Evolutionary conservation across 495 filamentous ascomycete species (phyloP).

Genomic region (Glutinoglossum americanum): DNA sequence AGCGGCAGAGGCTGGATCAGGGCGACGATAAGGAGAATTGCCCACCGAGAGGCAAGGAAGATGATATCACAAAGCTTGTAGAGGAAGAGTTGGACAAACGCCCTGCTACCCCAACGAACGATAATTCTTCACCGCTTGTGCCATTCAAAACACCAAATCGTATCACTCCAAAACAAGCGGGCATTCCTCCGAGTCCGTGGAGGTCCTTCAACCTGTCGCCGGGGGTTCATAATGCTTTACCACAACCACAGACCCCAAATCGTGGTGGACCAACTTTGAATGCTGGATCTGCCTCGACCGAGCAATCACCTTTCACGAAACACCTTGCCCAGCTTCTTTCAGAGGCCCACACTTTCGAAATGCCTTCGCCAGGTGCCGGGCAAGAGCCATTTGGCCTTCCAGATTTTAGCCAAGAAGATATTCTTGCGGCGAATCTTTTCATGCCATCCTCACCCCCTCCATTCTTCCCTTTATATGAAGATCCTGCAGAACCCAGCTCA

Average conservation of each 20-base stretch:
- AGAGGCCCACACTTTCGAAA: conserved; percentile 20
- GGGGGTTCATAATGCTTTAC: conserved; percentile 4
- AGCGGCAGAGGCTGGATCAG: conserved; percentile 13
- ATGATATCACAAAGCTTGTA: conserved; percentile 9
- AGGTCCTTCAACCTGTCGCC: conserved; percentile 2
- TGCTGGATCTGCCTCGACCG: not conserved
- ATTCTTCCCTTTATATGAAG: conserved; percentile 18
- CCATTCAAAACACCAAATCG: conserved; percentile 6
- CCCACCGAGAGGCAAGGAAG: conserved; percentile 9
- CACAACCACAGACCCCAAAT: conserved; percentile 10
- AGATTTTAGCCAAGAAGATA: not conserved
- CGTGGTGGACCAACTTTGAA: conserved; percentile 6
- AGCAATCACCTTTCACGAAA: conserved; percentile 33
- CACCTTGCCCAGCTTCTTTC: conserved; percentile 37
- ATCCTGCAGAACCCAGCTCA: conserved; percentile 7
- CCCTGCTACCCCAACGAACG: conserved; percentile 6
- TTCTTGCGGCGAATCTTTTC: conserved; percentile 23
- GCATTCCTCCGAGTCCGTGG: not conserved
- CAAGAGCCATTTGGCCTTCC: conserved; percentile 14
- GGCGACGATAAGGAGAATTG: conserved; percentile 22
- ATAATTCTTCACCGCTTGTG: not conserved
- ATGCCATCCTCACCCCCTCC: conserved; percentile 34
- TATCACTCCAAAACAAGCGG: not conserved
- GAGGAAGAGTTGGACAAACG: conserved; percentile 5
- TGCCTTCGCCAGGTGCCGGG: not conserved